Conservation (phyloP, 2,329 filamentous ascomycete species). For the Colletotrichum coccodes region DNA sequence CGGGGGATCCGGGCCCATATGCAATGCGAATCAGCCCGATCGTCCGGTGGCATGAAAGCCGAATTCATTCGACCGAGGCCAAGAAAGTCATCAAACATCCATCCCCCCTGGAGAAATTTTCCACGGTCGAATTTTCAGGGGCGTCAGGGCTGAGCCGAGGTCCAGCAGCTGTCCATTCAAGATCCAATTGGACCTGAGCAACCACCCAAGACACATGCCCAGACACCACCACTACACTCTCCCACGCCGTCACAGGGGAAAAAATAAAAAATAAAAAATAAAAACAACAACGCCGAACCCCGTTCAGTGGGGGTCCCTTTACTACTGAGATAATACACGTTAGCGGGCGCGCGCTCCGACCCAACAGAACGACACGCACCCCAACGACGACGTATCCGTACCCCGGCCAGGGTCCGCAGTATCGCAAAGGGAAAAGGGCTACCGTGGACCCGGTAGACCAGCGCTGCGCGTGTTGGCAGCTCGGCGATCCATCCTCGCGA, state of each 20-base stretch:
- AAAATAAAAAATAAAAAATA: no score
- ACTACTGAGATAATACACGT: background rate
- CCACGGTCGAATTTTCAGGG: background rate
- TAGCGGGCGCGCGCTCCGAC: background rate
- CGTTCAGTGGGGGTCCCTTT: background rate
- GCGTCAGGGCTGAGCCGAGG: slow-evolving; percentile 24
- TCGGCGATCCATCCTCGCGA: background rate
- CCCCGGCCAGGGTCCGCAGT: background rate
- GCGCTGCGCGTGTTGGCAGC: background rate
- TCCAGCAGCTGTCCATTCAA: background rate
- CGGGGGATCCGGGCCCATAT: background rate
- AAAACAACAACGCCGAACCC: slow-evolving; percentile 11
- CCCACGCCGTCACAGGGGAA: background rate
- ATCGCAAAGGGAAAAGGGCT: background rate
- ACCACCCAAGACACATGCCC: background rate
- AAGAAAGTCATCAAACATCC: background rate
- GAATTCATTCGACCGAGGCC: background rate
- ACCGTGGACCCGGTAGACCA: background rate
- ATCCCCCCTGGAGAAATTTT: background rate
- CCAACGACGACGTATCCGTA: background rate
- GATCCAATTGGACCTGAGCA: background rate
- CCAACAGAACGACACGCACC: background rate
- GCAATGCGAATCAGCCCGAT: slow-evolving; percentile 49
- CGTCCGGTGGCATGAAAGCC: background rate
- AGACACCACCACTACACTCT: background rate